Evolutionary conservation across 495 filamentous ascomycete species (phyloP), one percentile per base, ranked within the genome.

Genomic region (Penicillium psychrofluorescens): DNA sequence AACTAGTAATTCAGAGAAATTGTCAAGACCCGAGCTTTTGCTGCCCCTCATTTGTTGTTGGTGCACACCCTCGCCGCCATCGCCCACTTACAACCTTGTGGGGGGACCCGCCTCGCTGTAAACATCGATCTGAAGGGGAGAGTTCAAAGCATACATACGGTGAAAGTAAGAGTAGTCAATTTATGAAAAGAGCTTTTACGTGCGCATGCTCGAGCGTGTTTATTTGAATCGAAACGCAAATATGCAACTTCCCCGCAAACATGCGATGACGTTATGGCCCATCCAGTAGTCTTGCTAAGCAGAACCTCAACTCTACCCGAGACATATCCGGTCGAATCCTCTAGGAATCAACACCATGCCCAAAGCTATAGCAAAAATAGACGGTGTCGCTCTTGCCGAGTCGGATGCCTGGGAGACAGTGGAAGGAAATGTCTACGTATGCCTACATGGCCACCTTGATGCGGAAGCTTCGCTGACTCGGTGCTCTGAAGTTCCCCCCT

Each of bases 351-450:
- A 16, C 15, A 16, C 4, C 15, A 16, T 16, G 15, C 15, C 15
- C 15, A 16, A 16, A 16, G 4, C n/a, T 16, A 16, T 16, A 16
- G 15, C 15, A 4, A 16, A 16, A 38, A 63, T 83, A 36, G 71
- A 77, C 45, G 80, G 75, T 49, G 68, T 64, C 31, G 56, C 74
- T 35, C 64, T 88, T 41, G 84, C 83, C 13, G 73, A 79, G 50
- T 70, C 83, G 0, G 72, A 80, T 15, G 61, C 62, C 13, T 87
- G 77, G 63, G 77, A 83, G 57, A 64, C 75, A 5, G 81, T 87
- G 11, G 84, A 87, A 56, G 82, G 81, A 41, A 88, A 86, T 57
- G 69, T 87, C 51, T 87, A 88, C 51, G 83, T 84, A 61, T 41
- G 64, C 15, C 15, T 16, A 16, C 15, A 16, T 50, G 6, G 22